Base-by-base conservation (phyloP, 345 rosid genomes). In the Hevea brasiliensis region DNA sequence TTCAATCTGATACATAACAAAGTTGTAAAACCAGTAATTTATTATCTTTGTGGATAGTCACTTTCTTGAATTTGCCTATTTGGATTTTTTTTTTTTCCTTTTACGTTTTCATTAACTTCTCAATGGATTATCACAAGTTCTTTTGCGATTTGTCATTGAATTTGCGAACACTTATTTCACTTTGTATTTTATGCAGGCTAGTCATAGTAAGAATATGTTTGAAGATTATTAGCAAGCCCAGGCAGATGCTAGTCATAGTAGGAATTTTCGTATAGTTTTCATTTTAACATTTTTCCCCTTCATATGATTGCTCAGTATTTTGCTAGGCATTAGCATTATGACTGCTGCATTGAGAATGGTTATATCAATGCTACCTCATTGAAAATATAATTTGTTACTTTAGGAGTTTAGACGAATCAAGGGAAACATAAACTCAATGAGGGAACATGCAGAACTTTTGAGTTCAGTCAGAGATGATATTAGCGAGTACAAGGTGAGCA, bases 381-480 rank as follows among this genome's bases (percentile, higher is more conserved):
- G 71, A 61, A 62, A 70, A 67, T 68, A 69, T 4, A 32, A 45
- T 72, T n/a, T 32, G 51, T 61, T 72, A 15, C 44, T 77, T 67
- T 47, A 92, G 97, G 99, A 96, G 86, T 93, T 91, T 79, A 86
- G 95, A 75, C 82, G 99, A 67, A 90, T 89, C 76, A 91, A 93
- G 78, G 97, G 97, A 73, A 96, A 96, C 76, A 85, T 93, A 60
- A 93, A 73, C 84, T 93, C 97, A 53, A 81, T 93, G 93, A 90
- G 80, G 74, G 99, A 96, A 67, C 99, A 91, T 57, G 93, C 97
- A 5, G 99, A 96, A 86, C 97, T 96, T 73, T 83, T 96, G 69
- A 90, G 90, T 81, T 96, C 98, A 72, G 99, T 96, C 57, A 85
- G 97, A 83, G 99, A 90, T 73, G 99, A 93, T 78, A 96, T 96